Conservation (phyloP, 1,284 basidiomycete genomes). For the Cryptococcus neoformans region DNA sequence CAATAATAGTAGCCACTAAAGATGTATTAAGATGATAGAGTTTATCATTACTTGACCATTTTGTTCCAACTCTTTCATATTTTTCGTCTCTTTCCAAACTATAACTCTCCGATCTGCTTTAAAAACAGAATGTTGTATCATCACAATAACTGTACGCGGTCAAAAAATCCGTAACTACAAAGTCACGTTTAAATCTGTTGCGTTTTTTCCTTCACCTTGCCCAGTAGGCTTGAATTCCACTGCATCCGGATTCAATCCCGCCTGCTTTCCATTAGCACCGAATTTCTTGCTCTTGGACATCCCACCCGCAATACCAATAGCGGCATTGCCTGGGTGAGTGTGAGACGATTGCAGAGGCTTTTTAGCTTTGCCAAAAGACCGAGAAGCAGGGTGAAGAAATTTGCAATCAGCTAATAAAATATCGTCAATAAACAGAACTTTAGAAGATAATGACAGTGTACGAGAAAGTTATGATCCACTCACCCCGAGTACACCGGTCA, state of each 20-base stretch:
- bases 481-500: constrained; percentile 42
- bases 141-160: too few relatives aligned
- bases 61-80: too few relatives aligned
- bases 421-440: background rate
- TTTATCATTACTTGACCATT: too few relatives aligned
- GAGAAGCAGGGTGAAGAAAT: constrained; percentile 33
- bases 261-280: constrained; percentile 1
- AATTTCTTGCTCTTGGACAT: constrained; percentile 39
- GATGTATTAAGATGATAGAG: too few relatives aligned
- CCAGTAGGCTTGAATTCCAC: constrained; percentile 32
- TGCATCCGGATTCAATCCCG: constrained; percentile 26
- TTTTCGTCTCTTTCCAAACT: too few relatives aligned
- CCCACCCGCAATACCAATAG: constrained; percentile 15
- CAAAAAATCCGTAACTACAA: background rate
- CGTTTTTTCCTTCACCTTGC: background rate
- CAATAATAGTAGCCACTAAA: too few relatives aligned
- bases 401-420: constrained; percentile 32
- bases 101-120: too few relatives aligned
- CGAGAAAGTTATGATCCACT: constrained; percentile 1
- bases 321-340: background rate
- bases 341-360: background rate
- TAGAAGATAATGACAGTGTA: background rate
- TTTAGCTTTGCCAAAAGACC: constrained; percentile 20
- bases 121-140: too few relatives aligned
- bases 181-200: background rate